Percentiles rank a stretch among this genome's conserved stretches.
phyloP scores from a whole-genome alignment of 1,284 basidiomycete genomes.

The Trichosporon coremiiforme region DNA sequence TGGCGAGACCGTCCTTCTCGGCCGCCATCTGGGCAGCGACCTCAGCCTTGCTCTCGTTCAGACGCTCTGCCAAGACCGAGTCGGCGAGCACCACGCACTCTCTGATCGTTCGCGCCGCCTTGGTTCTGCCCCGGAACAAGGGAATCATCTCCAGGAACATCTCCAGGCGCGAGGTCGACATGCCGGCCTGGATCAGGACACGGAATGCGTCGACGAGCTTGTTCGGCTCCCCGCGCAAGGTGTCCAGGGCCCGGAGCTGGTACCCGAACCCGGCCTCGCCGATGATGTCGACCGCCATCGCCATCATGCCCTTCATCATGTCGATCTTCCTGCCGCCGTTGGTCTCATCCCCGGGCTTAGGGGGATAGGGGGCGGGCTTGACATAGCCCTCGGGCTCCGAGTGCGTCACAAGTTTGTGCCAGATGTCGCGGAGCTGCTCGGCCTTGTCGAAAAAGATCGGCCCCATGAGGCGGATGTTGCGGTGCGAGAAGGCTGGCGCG shows the following conservation, averaged over 20 bases:
- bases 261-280: slow-evolving; percentile 69
- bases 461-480: slow-evolving; percentile 54
- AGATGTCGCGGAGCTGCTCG: slow-evolving; percentile 57
- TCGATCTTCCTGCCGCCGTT: slow-evolving; percentile 56
- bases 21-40: background rate
- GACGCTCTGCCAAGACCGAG: background rate
- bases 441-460: slow-evolving; percentile 70
- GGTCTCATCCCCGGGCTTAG: slow-evolving; percentile 29
- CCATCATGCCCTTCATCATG: slow-evolving; percentile 63
- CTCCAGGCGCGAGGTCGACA: slow-evolving; percentile 60
- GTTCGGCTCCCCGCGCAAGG: slow-evolving; percentile 28
- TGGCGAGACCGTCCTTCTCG: slow-evolving; percentile 9
- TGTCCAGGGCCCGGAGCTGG: slow-evolving; percentile 52
- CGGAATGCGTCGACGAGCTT: slow-evolving; percentile 45
- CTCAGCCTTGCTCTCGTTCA: background rate
- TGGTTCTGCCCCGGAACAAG: slow-evolving; percentile 54
- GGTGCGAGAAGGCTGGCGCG: slow-evolving; percentile 56
- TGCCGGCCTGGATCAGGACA: slow-evolving; percentile 40
- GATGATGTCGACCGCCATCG: slow-evolving; percentile 68
- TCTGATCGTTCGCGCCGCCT: slow-evolving; percentile 52
- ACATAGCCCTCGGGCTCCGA: background rate
- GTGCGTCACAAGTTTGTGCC: background rate
- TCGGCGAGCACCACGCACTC: slow-evolving; percentile 54
- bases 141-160: slow-evolving; percentile 68
- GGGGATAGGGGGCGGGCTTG: slow-evolving; percentile 12